Evolutionary conservation across 148 eudicot genomes (phyloP).

Genomic region (Nyssa sinensis): DNA sequence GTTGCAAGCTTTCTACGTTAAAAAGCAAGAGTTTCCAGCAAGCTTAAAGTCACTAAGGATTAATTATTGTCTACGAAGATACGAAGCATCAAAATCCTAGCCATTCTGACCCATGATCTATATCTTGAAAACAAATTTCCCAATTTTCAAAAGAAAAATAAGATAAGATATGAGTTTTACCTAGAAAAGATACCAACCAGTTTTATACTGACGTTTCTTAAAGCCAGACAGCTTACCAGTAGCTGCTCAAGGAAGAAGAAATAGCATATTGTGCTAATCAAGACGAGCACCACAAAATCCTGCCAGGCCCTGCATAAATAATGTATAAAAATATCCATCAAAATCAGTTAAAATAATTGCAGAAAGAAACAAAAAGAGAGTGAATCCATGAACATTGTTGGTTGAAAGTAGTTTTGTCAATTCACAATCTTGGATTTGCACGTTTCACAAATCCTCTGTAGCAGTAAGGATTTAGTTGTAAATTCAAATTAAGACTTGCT

Average conservation of each 20-base stretch:
- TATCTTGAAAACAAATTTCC: not conserved
- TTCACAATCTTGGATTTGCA: not conserved
- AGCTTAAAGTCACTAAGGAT: no score
- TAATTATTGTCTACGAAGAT: no score
- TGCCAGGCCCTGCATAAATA: constrained; percentile 77
- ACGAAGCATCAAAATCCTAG: no score
- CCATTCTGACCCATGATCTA: no score
- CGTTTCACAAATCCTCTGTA: not conserved
- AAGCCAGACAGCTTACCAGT: constrained; percentile 47
- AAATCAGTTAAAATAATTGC: not conserved
- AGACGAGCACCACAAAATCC: constrained; percentile 85
- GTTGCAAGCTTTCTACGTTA: no score
- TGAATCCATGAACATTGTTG: not conserved
- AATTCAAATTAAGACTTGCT: not conserved
- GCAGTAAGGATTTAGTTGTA: not conserved
- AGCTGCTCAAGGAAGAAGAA: constrained; percentile 97
- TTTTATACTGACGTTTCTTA: not conserved
- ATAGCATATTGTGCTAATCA: constrained; percentile 87
- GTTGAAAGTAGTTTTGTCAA: not conserved
- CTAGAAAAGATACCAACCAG: not conserved
- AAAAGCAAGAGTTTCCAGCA: no score
- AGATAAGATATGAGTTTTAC: not conserved
- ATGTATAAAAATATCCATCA: not conserved
- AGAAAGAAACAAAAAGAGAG: not conserved
- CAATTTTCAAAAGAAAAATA: not conserved